Evolutionary conservation across 2,329 filamentous ascomycete species (phyloP), one percentile per base, ranked within the genome.

Genomic region (Cladophialophora carrionii): DNA sequence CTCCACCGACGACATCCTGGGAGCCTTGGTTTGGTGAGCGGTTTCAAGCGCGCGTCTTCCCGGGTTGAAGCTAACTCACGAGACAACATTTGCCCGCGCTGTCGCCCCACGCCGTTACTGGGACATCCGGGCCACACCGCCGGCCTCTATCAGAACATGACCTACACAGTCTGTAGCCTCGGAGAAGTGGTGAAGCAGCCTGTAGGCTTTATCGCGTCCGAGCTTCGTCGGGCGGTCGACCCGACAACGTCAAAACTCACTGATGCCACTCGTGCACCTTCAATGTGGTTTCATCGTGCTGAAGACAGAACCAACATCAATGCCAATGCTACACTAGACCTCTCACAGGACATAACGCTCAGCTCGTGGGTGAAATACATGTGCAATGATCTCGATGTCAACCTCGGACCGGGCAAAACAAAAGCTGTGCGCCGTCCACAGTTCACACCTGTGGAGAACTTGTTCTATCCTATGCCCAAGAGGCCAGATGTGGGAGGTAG

Each of bases 1-100:
- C 24, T 84, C 83, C 1, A 86, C 83, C 0, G 83, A 87, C 62
- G 84, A 87, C 69, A 76, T 79, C 2, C 72, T 86, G 14, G 81
- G 74, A 2, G 82, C 83, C 0, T 80, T 85, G 54, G 73, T 85
- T 61, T 86, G 82, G 81, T 77, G 82, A 65, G 76, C 75, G 0
- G 69, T 83, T 9, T 73, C 74, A 0, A 79, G 79, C 32, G 78
- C 76, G 0, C 79, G 84, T 14, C 70, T 76, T 0, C 65, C 73
- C 0, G 78, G 80, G 1, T 64, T 82, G 32, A 61, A 1, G n/a
- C 20, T 66, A 1, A 51, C 61, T n/a, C 20, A 61, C 5, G 52
- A 29, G 2, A 74, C 77, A 24, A 77, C 72, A 1, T 73, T 85
- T 10, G 76, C 77, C 4, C 83, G 84, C 10, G 82, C 84, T 1